phyloP scores from a whole-genome alignment of 2,329 filamentous ascomycete species.

The Neocatenulostroma microsporum region DNA sequence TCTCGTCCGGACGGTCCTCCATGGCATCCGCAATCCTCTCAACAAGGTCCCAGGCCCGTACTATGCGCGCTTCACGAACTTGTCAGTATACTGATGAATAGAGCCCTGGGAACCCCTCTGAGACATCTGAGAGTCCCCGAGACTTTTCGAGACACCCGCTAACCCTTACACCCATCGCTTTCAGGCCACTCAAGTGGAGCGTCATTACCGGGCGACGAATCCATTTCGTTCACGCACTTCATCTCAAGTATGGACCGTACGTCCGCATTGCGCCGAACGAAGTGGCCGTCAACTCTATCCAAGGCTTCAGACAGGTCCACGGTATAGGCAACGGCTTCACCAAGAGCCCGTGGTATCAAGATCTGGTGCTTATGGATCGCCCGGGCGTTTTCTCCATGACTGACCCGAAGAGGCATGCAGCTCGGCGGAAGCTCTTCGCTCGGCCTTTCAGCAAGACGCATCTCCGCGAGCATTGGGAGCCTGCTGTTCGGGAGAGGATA shows the following conservation, averaged over 20 bases:
- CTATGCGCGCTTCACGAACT: constrained; percentile 17
- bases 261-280: constrained; percentile 26
- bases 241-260: constrained; percentile 25
- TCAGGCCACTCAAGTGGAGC: constrained; percentile 30
- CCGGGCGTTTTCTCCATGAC: constrained; percentile 33
- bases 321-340: constrained; percentile 20
- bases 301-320: constrained; percentile 26
- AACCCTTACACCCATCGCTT: too few species aligned
- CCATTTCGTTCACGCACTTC: constrained; percentile 34
- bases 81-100: too few species aligned
- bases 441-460: constrained; percentile 30
- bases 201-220: constrained; percentile 32
- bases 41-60: constrained; percentile 25
- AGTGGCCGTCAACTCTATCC: constrained; percentile 22
- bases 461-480: constrained; percentile 32
- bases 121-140: too few species aligned
- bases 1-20: background rate
- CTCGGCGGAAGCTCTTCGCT: constrained; percentile 31
- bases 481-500: constrained; percentile 27
- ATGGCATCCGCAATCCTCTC: constrained; percentile 15
- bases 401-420: constrained; percentile 29
- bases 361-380: constrained; percentile 14
- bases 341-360: constrained; percentile 25
- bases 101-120: too few species aligned
- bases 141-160: too few species aligned